A percentile compares a stretch with the other conserved stretches of the same genome.
phyloP scores from a whole-genome alignment of 257 asterid species.

The Salvia rosmarinus region DNA sequence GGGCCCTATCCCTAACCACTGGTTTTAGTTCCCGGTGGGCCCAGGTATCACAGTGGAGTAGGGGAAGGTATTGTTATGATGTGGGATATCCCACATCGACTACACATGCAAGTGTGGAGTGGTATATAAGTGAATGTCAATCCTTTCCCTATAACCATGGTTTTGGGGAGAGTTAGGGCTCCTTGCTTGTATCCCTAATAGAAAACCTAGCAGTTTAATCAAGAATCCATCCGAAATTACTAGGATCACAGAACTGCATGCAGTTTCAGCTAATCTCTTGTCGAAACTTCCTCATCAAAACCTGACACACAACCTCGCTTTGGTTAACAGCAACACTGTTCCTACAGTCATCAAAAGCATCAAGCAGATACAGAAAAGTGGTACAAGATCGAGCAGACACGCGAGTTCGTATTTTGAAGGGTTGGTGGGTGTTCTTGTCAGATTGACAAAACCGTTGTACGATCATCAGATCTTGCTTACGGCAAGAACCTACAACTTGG shows the following conservation, averaged over 20 bases:
- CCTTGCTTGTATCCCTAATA: too few relatives aligned
- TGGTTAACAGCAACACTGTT: constrained; percentile 53
- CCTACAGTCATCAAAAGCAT: constrained; percentile 51
- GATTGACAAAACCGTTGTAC: constrained; percentile 71
- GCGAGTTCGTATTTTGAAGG: constrained; percentile 72
- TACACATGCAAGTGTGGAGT: too few relatives aligned
- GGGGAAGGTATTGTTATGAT: too few relatives aligned
- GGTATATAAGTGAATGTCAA: too few relatives aligned
- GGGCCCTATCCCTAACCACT: too few relatives aligned
- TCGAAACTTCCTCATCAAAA: constrained; percentile 84
- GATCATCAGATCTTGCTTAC: constrained; percentile 61
- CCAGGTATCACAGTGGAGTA: too few relatives aligned
- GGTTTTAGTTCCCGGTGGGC: too few relatives aligned
- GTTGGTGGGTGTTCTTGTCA: constrained; percentile 70
- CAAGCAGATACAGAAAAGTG: constrained; percentile 53
- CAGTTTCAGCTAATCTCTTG: constrained; percentile 66
- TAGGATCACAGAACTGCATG: constrained; percentile 63
- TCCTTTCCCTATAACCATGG: too few relatives aligned
- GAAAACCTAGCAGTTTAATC: constrained; percentile 66
- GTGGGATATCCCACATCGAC: too few relatives aligned
- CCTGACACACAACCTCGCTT: constrained; percentile 64
- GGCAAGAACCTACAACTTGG: constrained; percentile 56
- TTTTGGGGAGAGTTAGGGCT: too few relatives aligned
- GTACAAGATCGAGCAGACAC: constrained; percentile 66
- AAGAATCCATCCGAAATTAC: constrained; percentile 44